These are phyloP conservation scores for Rhizophagus sp. DNA, from an alignment of 192 early-diverging fungal species.

Conservation along the genomic window DNA sequence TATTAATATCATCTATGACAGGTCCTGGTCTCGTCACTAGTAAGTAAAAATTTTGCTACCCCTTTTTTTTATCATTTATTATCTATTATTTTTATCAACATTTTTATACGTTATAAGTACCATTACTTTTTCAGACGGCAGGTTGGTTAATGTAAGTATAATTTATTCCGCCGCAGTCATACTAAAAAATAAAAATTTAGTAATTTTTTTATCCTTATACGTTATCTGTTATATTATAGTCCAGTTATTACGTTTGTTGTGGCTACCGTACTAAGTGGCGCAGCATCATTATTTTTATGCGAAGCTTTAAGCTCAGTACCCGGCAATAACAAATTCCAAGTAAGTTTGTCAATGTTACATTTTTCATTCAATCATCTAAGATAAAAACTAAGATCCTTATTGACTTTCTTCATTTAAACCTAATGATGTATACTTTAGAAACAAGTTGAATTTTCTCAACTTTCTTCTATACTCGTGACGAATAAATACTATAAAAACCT, in stretches of 20 bases:
- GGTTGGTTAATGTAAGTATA: slow-evolving; percentile 50
- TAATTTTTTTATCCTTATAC: background rate
- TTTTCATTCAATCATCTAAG: background rate
- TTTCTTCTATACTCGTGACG: slow-evolving; percentile 27
- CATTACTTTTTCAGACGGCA: slow-evolving; percentile 57
- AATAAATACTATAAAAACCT: slow-evolving; percentile 52
- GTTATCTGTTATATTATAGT: slow-evolving; percentile 40
- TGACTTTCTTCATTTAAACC: no score
- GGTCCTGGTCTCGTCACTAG: slow-evolving; percentile 45
- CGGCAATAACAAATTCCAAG: slow-evolving; percentile 72
- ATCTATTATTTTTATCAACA: background rate
- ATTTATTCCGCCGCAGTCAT: background rate
- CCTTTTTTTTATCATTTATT: background rate
- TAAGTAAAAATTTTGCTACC: background rate
- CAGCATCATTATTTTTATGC: slow-evolving; percentile 68
- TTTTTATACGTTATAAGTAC: slow-evolving; percentile 47
- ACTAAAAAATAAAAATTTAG: background rate
- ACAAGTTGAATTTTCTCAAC: slow-evolving; percentile 70
- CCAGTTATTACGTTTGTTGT: slow-evolving; percentile 58
- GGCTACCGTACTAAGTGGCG: slow-evolving; percentile 59
- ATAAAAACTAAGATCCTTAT: background rate
- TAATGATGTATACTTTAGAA: slow-evolving; percentile 31
- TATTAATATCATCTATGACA: slow-evolving; percentile 48
- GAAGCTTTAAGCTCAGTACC: slow-evolving; percentile 69
- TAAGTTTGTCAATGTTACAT: slow-evolving; percentile 6